These are phyloP conservation scores for Malus asiatica DNA, from an alignment of 306 rosid genomes.

Conservation along the genomic window DNA sequence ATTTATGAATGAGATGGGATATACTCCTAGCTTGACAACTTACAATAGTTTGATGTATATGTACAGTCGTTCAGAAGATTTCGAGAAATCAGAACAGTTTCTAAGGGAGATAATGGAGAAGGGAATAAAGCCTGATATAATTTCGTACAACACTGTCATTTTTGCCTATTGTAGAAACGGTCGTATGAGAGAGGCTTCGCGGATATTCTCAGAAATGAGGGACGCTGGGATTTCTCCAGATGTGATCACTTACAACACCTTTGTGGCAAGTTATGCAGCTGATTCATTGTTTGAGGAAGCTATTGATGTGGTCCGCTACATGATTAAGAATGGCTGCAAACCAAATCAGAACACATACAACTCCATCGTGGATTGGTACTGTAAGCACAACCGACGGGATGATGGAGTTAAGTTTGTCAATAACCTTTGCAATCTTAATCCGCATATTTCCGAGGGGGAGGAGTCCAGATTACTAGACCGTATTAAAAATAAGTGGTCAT, in stretches of 20 bases:
- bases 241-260: conserved; percentile 81
- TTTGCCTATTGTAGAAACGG: conserved; percentile 77
- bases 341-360: conserved; percentile 80
- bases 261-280: conserved; percentile 66
- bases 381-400: conserved; percentile 53
- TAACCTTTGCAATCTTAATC: conserved; percentile 52
- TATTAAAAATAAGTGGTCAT: conserved; percentile 50
- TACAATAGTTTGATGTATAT: conserved; percentile 86
- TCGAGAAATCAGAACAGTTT: conserved; percentile 61
- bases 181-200: conserved; percentile 72
- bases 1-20: conserved; percentile 63
- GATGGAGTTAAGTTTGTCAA: conserved; percentile 59
- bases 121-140: conserved; percentile 74
- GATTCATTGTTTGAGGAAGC: conserved; percentile 75
- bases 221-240: conserved; percentile 60
- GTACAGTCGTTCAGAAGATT: conserved; percentile 72
- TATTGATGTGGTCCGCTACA: conserved; percentile 63
- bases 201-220: conserved; percentile 72
- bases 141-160: conserved; percentile 76
- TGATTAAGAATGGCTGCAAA: conserved; percentile 79
- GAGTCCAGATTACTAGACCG: conserved; percentile 53
- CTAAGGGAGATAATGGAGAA: conserved; percentile 53
- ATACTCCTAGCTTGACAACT: conserved; percentile 82
- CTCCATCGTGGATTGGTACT: conserved; percentile 68
- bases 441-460: conserved; percentile 45